Percentiles rank a stretch among this genome's conserved stretches.
Conservation (phyloP, 805 yeast genomes). For the Spathaspora boniae region DNA sequence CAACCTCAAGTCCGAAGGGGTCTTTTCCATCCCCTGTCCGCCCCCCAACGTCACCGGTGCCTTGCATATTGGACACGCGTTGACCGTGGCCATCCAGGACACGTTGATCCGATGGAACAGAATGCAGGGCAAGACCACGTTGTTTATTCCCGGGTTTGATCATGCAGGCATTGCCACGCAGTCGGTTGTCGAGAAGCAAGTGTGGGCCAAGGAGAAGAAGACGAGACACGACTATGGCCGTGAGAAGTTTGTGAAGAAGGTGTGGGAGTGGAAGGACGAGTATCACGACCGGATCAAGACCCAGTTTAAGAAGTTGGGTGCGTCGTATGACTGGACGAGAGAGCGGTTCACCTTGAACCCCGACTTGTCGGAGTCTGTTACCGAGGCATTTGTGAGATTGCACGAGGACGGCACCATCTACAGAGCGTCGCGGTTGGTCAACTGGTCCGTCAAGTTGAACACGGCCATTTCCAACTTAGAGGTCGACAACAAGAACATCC, state of each 20-base stretch:
- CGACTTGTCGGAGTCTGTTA: slow-evolving; percentile 71
- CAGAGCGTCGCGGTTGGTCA: slow-evolving; percentile 88
- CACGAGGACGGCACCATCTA: slow-evolving; percentile 95
- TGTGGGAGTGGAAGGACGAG: slow-evolving; percentile 98
- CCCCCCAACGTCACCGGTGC: slow-evolving; percentile 99
- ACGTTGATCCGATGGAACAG: slow-evolving; percentile 89
- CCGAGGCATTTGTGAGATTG: slow-evolving; percentile 84
- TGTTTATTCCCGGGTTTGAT: slow-evolving; percentile 94
- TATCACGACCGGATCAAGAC: slow-evolving; percentile 82
- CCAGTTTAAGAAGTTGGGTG: slow-evolving; percentile 86
- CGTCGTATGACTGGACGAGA: slow-evolving; percentile 93
- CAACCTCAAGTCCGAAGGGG: slow-evolving; percentile 72
- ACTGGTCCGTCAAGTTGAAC: slow-evolving; percentile 93
- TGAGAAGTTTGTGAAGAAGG: slow-evolving; percentile 80
- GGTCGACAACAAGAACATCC: slow-evolving; percentile 86
- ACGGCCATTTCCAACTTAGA: slow-evolving; percentile 96
- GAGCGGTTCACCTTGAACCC: slow-evolving; percentile 93
- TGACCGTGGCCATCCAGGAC: slow-evolving; percentile 94
- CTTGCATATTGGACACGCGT: slow-evolving; percentile 96
- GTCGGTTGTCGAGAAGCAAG: slow-evolving; percentile 93
- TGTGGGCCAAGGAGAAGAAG: slow-evolving; percentile 82
- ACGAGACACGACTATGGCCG: slow-evolving; percentile 96
- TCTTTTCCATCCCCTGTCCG: slow-evolving; percentile 93
- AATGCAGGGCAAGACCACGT: slow-evolving; percentile 93
- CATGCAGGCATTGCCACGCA: slow-evolving; percentile 99